Base-by-base conservation (phyloP, 345 rosid genomes). In the Erysimum cheiranthoides region DNA sequence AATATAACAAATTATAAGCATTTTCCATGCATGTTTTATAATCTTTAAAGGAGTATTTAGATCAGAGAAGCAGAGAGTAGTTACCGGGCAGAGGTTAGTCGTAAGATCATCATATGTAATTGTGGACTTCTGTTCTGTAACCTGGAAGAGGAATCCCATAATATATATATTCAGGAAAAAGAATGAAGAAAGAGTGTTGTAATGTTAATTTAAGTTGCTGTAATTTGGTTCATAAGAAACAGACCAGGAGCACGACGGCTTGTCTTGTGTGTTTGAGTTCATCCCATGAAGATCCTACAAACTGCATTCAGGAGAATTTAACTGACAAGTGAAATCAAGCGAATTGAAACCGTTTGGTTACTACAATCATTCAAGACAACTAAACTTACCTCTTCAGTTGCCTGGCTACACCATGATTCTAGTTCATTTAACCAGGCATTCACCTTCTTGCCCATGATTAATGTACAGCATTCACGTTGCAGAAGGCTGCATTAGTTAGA, bases 181-280 rank as follows among this genome's bases (percentile, higher is more conserved):
- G 10, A 65, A 30, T 56, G 39, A 56, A 57, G 42, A 49, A n/a
- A 63, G 10, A 34, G 16, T 39, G 50, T 52, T 58, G 59, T 43
- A 27, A 45, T 63, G 45, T 64, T 46, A 11, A 43, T 18, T 28
- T 6, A 60, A 40, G 25, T 52, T 60, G 25, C 13, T 49, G 74
- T 68, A 61, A n/a, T 74, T 76, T 56, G 51, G 61, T 62, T 76
- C 17, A 14, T 52, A 57, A 65, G 27, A 56, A 59, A 60, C 91
- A 21, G 82, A 94, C 97, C 96, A 94, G 81, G 81, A 94, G 86
- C 61, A 85, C 81, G 73, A 94, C 89, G 50, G 92, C 95, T 64
- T 94, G 92, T 77, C 95, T 89, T 60, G 87, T 89, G 83, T 89
- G 93, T 82, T 86, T 92, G 78, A 94, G 92, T 83, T 94, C 96